Evolutionary conservation across 352 stramenopile species (phyloP), one percentile per base, ranked within the genome.

Genomic region (Globisporangium echinulatum): DNA sequence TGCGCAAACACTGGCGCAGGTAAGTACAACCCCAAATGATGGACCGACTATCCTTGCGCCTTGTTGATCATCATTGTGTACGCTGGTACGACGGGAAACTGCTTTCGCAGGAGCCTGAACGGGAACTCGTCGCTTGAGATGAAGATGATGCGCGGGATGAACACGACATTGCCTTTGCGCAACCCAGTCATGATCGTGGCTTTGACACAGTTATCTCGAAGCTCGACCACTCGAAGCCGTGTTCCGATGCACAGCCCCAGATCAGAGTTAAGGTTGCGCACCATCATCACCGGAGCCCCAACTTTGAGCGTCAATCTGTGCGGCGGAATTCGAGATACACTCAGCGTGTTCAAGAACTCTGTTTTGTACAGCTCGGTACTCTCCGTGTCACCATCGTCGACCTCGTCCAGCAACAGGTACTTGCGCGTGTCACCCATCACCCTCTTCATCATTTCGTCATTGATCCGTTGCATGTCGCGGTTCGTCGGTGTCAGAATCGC

Each of bases 381-480:
- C 8, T 92, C 80, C 63, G 93, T 90, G 6, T 79, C 80, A 59
- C 93, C 85, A 65, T 94, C 92, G 66, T 96, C 83, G 36, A 83
- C 85, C 47, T 8, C 19, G 33, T 52, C 17, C 1, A 52, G 3
- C 14, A 17, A 52, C 15, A 33, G 48, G 10, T 40, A 53, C 49
- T 53, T n/a, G 15, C 7, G 48, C 10, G 9, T 7, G 5, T 38
- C 48, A 38, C n/a, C n/a, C 93, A 80, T 54, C 79, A 94, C 51
- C 93, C 83, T 92, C 72, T 92, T 91, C 63, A 91, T 78, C 6
- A 94, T 82, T 64, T 94, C 92, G 65, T 86, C 77, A 66, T 94
- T 74, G 42, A 96, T 72, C 68, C 93, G 79, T 66, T 90, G 76
- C 5, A 66, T 61, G 15, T 82, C 90, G 39, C 93, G 70, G 64